Base-by-base conservation (phyloP, 1,284 basidiomycete genomes). In the Apiotrichum montevideense region DNA sequence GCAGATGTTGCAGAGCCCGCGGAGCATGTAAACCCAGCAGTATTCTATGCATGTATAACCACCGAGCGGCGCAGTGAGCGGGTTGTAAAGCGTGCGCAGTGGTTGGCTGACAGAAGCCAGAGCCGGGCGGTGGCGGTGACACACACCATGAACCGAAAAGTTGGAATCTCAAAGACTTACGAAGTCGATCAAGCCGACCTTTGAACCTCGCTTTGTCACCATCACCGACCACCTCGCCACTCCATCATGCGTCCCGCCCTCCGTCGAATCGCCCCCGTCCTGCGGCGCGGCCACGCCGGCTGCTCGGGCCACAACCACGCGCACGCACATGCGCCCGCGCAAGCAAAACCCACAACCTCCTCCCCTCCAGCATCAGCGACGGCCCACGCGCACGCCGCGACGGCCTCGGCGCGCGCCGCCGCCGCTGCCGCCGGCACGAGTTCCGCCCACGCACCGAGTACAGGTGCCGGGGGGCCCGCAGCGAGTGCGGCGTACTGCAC, bases 401-500 rank as follows among this genome's bases (percentile, higher is more conserved):
- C 46, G 3, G 46, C 46, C n/a, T 47, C 46, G 13, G 46, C 46
- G 14, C 46, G 46, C 34, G 46, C 34, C 9, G 46, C 46, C 9
- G 46, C 4, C 21, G 44, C 32, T 4, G 45, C 32, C 2, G 32
- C 32, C 4, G 45, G 32, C 45, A 49, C 47, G 2, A 37, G 35
- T 4, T 49, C 47, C 4, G 47, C 47, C 8, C 47, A 37, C 35
- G 47, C 35, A 5, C 35, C 47, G 14, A 39, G 37, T 13, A 39
- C 6, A 6, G 47, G 47, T 7, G 58, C 61, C 4, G 73, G 71
- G 13, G 72, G 72, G 11, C 72, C 72, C 0, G 64, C 67, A 48
- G 67, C 65, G 8, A 68, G 72, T 0, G 61, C 68, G 1, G 71
- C 69, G 32, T 78, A 79, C 64, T 77, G 77, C 40, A 66, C 69